Base-by-base conservation (phyloP, 192 early-diverging fungal genomes). In the Funneliformis mosseae region DNA sequence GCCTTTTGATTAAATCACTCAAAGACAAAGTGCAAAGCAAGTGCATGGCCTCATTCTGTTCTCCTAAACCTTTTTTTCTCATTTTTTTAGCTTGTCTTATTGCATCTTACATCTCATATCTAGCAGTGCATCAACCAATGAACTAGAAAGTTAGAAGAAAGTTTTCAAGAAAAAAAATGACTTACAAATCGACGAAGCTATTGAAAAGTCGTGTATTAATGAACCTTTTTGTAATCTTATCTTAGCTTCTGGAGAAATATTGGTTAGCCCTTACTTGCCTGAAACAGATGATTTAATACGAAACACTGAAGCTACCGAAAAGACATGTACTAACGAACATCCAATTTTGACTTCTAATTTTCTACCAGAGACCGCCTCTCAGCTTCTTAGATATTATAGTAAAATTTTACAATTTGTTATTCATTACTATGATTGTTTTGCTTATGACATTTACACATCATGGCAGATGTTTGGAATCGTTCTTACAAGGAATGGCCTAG, bases 21-120 rank as follows among this genome's bases (percentile, higher is more conserved):
- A 74, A 74, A 0, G 73, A 10, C n/a, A 48, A 74, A 74, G 73
- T n/a, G 45, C 46, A 74, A 48, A 23, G 73, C 55, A 74, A 74
- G 39, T 71, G 18, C 38, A 41, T 2, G 28, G 9, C 68, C 38
- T n/a, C 27, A 70, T 70, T 33, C 28, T n/a, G 38, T 38, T 21
- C 23, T 70, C 21, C 28, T 28, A 70, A 72, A n/a, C 39, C 42
- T 72, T 48, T 48, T 48, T 48, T 48, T 48, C 46, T 48, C 46
- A 10, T 10, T 48, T 7, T 48, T 10, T 48, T 48, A 48, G 2
- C 10, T 48, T 48, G 8, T 48, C 46, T 48, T 48, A 48, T 10
- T 12, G 7, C 46, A 48, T 48, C 46, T 48, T 48, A 48, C 46
- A 48, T 48, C 6, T 48, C 7, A 46, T 46, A 7, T 48, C 46